Conservation (phyloP, 805 yeast genomes). For the Saturnispora besseyi region DNA sequence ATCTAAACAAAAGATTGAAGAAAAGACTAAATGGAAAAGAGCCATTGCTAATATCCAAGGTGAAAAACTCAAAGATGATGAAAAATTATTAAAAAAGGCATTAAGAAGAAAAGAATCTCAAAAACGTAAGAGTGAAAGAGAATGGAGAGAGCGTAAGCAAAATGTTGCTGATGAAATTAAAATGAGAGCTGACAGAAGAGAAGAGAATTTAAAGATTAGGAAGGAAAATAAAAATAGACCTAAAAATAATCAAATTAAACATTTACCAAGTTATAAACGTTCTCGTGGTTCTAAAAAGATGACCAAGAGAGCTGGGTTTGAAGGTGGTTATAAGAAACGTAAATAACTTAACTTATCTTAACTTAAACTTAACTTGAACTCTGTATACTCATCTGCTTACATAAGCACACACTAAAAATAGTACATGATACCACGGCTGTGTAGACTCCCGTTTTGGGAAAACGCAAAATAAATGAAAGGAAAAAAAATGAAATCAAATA, state of each 20-base stretch:
- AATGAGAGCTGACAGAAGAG: conserved; percentile 78
- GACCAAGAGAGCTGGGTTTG: conserved; percentile 65
- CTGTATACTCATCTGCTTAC: background rate
- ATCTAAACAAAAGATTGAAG: conserved; percentile 49
- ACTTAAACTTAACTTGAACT: too few species aligned
- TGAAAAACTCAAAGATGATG: conserved; percentile 80
- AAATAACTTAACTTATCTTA: conserved; percentile 7
- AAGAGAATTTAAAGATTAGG: conserved; percentile 80
- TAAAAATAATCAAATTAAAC: conserved; percentile 63
- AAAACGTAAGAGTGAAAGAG: conserved; percentile 78
- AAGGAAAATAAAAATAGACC: conserved; percentile 78
- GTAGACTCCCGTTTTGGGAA: background rate
- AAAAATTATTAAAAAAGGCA: conserved; percentile 76
- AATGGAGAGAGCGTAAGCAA: conserved; percentile 88
- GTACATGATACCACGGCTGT: background rate
- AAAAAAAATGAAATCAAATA: background rate
- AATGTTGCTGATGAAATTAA: conserved; percentile 66
- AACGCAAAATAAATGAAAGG: background rate
- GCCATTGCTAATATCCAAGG: conserved; percentile 87
- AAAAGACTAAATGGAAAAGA: conserved; percentile 77
- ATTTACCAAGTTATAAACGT: conserved; percentile 55
- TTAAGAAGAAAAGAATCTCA: conserved; percentile 72
- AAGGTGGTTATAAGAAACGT: conserved; percentile 42
- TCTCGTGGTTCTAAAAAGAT: conserved; percentile 22
- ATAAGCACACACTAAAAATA: background rate